Percentiles rank a stretch among this genome's conserved stretches.
Conservation (phyloP, 306 rosid species). For the Trichosanthes cucumerina region DNA sequence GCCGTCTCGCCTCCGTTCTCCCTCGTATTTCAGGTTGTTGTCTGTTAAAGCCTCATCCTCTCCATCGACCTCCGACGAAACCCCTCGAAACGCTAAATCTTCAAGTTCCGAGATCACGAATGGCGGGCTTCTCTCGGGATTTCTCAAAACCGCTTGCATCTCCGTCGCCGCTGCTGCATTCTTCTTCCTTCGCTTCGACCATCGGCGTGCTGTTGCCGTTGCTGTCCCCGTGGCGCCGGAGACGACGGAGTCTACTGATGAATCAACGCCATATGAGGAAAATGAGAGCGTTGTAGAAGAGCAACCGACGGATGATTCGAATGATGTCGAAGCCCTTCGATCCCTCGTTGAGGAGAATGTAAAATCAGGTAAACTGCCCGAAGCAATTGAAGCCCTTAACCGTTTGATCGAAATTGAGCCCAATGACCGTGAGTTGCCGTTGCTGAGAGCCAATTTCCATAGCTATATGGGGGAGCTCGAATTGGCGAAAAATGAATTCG, state of each 20-base stretch:
- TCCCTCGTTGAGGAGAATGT: slow-evolving; percentile 43
- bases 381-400: slow-evolving; percentile 43
- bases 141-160: slow-evolving; percentile 40
- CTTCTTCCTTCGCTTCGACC: slow-evolving; percentile 38
- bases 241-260: slow-evolving; percentile 19
- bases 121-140: slow-evolving; percentile 19
- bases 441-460: slow-evolving; percentile 64
- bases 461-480: slow-evolving; percentile 33
- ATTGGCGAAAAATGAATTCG: slow-evolving; percentile 40
- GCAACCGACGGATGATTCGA: slow-evolving; percentile 22
- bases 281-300: slow-evolving; percentile 33
- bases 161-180: slow-evolving; percentile 43
- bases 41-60: slow-evolving; percentile 37
- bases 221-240: slow-evolving; percentile 25
- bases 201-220: slow-evolving; percentile 33
- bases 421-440: slow-evolving; percentile 48
- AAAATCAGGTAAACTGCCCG: slow-evolving; percentile 30
- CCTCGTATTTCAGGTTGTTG: slow-evolving; percentile 13
- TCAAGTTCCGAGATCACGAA: slow-evolving; percentile 22
- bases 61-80: slow-evolving; percentile 1
- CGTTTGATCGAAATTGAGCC: slow-evolving; percentile 59
- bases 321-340: slow-evolving; percentile 37
- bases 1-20: slow-evolving; percentile 12
- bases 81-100: slow-evolving; percentile 23
- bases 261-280: slow-evolving; percentile 25